A percentile compares a stretch with the other conserved stretches of the same genome.
Conservation (phyloP, 2,329 filamentous ascomycete genomes). For the Cercospora janseana region DNA sequence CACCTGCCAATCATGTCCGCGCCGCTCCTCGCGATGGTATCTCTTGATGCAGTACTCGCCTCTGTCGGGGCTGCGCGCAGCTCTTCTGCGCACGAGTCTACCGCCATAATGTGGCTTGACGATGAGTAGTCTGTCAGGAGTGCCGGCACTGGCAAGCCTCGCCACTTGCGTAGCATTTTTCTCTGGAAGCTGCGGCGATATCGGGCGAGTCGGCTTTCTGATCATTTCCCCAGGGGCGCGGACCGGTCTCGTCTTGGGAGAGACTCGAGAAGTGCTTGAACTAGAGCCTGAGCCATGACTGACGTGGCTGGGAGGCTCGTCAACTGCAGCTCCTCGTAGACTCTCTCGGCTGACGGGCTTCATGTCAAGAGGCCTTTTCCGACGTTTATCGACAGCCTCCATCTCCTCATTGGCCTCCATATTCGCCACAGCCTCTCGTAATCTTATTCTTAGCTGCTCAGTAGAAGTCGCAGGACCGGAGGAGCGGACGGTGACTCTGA, state of each 20-base stretch:
- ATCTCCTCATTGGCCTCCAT: slow-evolving; percentile 17
- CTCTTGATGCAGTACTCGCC: slow-evolving; percentile 13
- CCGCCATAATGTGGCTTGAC: not conserved
- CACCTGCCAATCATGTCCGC: slow-evolving; percentile 7
- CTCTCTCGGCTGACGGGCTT: not conserved
- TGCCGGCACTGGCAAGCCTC: no score
- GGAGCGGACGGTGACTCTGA: slow-evolving; percentile 15
- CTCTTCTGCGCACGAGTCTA: not conserved
- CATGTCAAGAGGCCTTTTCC: not conserved
- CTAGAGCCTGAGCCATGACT: not conserved
- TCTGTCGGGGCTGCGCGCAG: not conserved
- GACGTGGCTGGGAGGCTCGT: not conserved
- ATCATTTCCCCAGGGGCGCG: not conserved
- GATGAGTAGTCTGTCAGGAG: not conserved
- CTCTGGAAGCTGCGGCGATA: not conserved
- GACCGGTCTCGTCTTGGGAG: not conserved
- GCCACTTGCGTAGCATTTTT: not conserved
- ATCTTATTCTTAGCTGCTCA: slow-evolving; percentile 13
- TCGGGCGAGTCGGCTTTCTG: not conserved
- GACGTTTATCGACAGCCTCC: slow-evolving; percentile 12
- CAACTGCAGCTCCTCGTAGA: not conserved
- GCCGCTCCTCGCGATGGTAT: slow-evolving; percentile 9
- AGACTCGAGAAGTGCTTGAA: not conserved
- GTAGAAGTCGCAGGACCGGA: slow-evolving; percentile 12
- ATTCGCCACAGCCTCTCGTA: slow-evolving; percentile 13